phyloP scores from a whole-genome alignment of 169 alveolate genomes.

The Babesia caballi region DNA sequence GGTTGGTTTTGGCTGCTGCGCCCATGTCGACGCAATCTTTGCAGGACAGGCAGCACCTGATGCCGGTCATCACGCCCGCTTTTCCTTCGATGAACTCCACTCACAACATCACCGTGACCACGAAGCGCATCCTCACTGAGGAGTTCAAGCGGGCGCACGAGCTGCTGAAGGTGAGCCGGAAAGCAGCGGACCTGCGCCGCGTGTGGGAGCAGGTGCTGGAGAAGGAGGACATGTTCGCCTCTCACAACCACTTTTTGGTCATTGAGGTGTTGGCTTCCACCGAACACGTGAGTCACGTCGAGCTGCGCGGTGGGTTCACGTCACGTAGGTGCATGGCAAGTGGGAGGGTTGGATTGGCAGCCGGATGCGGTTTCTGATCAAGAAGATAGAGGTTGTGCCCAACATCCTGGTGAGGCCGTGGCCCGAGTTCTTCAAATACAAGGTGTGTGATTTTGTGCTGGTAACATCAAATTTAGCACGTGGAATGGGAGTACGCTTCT shows the following conservation, averaged over 20 bases:
- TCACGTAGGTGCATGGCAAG: conserved; percentile 60
- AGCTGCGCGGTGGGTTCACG: not conserved
- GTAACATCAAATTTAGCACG: conserved; percentile 3
- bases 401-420: conserved; percentile 79
- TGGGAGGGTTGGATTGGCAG: conserved; percentile 87
- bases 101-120: conserved; percentile 90
- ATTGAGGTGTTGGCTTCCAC: conserved; percentile 75
- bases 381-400: conserved; percentile 75
- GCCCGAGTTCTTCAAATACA: conserved; percentile 70
- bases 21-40: not conserved
- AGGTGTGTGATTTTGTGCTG: conserved; percentile 7
- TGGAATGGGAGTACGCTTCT: conserved; percentile 64
- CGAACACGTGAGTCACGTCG: conserved; percentile 63
- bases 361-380: conserved; percentile 75
- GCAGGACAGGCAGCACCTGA: conserved; percentile 87
- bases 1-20: conserved; percentile 15
- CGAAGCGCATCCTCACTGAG: conserved; percentile 89
- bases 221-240: conserved; percentile 71
- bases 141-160: conserved; percentile 86
- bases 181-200: conserved; percentile 12
- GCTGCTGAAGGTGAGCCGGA: conserved; percentile 27
- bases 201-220: conserved; percentile 76
- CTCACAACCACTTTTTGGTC: conserved; percentile 78
- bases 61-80: conserved; percentile 98
- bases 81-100: conserved; percentile 97